Evolutionary conservation across 371 early-diverging fungal species (phyloP).

Genomic region (Rhizomucor miehei): DNA sequence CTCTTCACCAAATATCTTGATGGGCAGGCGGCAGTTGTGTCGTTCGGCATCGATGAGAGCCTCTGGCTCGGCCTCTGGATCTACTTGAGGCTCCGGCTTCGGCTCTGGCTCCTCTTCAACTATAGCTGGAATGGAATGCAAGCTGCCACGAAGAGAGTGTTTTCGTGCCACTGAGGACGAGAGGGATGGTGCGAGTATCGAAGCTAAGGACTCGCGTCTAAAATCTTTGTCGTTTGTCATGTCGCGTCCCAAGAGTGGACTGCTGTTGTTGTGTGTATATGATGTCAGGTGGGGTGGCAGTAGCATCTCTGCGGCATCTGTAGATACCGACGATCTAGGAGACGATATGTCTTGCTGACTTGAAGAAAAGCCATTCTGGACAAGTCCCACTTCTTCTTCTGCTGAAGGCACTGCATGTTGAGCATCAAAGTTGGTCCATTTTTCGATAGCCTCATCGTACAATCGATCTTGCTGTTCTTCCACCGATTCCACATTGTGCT

Average conservation of each 20-base stretch:
- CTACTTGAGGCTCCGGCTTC: slow-evolving; percentile 6
- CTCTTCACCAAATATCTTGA: slow-evolving; percentile 48
- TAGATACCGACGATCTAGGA: slow-evolving; percentile 8
- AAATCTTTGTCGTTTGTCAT: slow-evolving; percentile 26
- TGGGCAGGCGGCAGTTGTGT: slow-evolving; percentile 38
- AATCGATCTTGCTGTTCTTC: slow-evolving; percentile 14
- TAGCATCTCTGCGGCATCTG: slow-evolving; percentile 16
- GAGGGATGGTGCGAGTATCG: slow-evolving; percentile 5
- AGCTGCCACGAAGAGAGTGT: slow-evolving; percentile 7
- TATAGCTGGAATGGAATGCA: slow-evolving; percentile 12
- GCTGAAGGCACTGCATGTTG: neutral
- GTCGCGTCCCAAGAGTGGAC: slow-evolving; percentile 5
- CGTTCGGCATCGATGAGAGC: slow-evolving; percentile 51
- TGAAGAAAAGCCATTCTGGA: neutral
- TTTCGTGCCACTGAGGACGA: slow-evolving; percentile 12
- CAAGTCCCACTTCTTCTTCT: slow-evolving; percentile 1
- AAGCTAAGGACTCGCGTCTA: slow-evolving; percentile 5
- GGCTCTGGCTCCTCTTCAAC: slow-evolving; percentile 3
- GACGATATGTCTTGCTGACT: slow-evolving; percentile 4
- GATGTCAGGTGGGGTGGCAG: slow-evolving; percentile 24
- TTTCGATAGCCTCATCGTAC: slow-evolving; percentile 23
- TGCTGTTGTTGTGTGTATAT: slow-evolving; percentile 11
- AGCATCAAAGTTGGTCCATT: slow-evolving; percentile 23
- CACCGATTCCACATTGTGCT: neutral
- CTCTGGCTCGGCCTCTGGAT: slow-evolving; percentile 39